Percentiles rank a stretch among this genome's conserved stretches.
Conservation (phyloP, 495 filamentous ascomycete genomes). For the Pseudoneurospora amorphoporcata region DNA sequence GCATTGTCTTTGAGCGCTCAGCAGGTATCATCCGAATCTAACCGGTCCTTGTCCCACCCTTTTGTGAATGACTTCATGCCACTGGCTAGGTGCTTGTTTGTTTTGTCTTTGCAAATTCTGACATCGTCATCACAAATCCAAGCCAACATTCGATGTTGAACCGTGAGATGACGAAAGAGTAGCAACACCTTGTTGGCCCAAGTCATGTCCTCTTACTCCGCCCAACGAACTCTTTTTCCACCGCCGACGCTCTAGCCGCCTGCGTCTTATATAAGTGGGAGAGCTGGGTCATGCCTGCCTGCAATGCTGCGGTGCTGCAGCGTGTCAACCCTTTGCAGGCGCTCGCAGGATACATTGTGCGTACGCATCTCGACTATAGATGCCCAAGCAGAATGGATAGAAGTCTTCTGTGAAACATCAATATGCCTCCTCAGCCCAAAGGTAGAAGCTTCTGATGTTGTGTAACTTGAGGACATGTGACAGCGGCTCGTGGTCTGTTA, state of each 20-base stretch:
- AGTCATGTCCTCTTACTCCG: neutral
- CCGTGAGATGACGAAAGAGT: neutral
- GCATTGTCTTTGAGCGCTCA: neutral
- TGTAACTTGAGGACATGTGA: neutral
- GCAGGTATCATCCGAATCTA: neutral
- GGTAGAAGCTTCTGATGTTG: neutral
- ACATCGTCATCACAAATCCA: neutral
- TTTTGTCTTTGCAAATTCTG: neutral
- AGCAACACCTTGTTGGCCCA: neutral
- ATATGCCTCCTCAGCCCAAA: neutral
- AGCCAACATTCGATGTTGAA: neutral
- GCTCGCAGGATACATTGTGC: neutral
- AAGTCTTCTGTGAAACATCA: neutral
- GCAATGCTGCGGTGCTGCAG: neutral
- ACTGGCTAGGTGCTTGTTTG: neutral
- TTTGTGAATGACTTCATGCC: neutral
- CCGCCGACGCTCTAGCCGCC: neutral
- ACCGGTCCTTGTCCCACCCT: neutral
- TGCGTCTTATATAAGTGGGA: neutral
- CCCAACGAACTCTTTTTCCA: neutral
- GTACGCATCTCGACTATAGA: neutral
- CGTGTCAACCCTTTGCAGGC: neutral
- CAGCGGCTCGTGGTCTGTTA: neutral
- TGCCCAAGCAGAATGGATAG: neutral
- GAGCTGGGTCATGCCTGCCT: neutral